Percentiles rank a stretch among this genome's conserved stretches.
These are phyloP conservation scores for Pogostemon cablin DNA, from an alignment of 257 asterid genomes.

Conservation along the genomic window DNA sequence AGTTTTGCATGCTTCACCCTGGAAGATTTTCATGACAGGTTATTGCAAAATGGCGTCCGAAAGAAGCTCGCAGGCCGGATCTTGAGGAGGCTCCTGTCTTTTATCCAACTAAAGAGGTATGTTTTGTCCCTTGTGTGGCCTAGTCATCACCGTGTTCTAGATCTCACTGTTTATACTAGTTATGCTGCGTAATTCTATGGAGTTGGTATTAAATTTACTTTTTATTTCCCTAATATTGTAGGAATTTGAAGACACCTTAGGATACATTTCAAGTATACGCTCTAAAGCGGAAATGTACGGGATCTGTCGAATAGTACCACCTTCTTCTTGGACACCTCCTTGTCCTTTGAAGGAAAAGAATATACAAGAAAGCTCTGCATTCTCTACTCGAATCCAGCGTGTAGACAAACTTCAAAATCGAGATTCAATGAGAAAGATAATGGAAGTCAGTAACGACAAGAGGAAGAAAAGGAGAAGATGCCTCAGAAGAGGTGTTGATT, in stretches of 20 bases:
- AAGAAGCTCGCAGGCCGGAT: conserved; percentile 75
- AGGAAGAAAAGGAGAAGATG: conserved; percentile 72
- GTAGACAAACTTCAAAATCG: conserved; percentile 95
- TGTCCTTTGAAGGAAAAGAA: conserved; percentile 74
- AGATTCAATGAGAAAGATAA: conserved; percentile 60
- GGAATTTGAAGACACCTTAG: conserved; percentile 89
- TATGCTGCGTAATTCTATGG: conserved; percentile 9
- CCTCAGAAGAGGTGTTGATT: conserved; percentile 53
- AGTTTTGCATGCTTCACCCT: conserved; percentile 24
- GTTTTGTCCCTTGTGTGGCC: conserved; percentile 24
- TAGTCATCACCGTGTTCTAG: conserved; percentile 15
- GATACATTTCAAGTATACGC: conserved; percentile 82
- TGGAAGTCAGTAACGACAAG: conserved; percentile 58
- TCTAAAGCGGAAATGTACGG: conserved; percentile 83
- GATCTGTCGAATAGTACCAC: conserved; percentile 96
- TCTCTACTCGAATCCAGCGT: conserved; percentile 82
- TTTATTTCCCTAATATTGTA: conserved; percentile 38
- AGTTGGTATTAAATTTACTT: conserved; percentile 13
- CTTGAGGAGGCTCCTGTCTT: conserved; percentile 90
- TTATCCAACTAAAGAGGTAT: conserved; percentile 93
- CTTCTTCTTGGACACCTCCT: conserved; percentile 93
- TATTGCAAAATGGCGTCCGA: conserved; percentile 80
- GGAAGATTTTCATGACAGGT: conserved; percentile 52
- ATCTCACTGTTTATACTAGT: background rate
- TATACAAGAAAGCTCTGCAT: conserved; percentile 68